Conservation (phyloP, 169 alveolate species). For the Fabrea salina region DNA sequence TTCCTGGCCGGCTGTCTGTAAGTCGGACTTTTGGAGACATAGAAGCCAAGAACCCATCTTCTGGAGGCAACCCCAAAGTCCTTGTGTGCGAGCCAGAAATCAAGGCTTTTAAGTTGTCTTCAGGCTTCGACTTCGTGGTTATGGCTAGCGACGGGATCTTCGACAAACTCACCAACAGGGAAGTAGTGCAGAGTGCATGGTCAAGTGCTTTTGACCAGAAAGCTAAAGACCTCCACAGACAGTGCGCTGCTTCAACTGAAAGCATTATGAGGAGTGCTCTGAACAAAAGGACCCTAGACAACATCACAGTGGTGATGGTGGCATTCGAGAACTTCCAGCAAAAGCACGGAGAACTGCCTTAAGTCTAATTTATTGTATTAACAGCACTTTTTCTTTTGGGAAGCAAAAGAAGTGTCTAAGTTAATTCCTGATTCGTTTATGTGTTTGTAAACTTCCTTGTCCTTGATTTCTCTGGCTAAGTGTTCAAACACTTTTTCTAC, state of each 20-base stretch:
- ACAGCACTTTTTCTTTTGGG: too few species aligned
- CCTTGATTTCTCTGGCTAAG: too few species aligned
- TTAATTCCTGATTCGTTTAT: too few species aligned
- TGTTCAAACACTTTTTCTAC: too few species aligned
- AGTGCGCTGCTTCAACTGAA: constrained; percentile 28
- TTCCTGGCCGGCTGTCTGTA: constrained; percentile 78
- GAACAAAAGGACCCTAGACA: constrained; percentile 27
- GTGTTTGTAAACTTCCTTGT: too few species aligned
- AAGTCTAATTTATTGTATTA: too few species aligned
- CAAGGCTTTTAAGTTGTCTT: constrained; percentile 52
- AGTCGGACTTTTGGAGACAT: constrained; percentile 78
- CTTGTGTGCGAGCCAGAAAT: constrained; percentile 72
- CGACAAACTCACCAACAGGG: constrained; percentile 71
- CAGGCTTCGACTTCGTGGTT: constrained; percentile 61
- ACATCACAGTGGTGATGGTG: constrained; percentile 32
- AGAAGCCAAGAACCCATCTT: constrained; percentile 63
- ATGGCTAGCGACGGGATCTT: constrained; percentile 83
- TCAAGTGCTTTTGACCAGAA: too few species aligned
- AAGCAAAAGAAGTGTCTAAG: too few species aligned
- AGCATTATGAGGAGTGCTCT: constrained; percentile 20
- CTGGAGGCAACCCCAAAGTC: constrained; percentile 77
- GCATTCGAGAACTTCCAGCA: constrained; percentile 16
- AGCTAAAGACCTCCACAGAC: neutral
- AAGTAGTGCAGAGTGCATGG: constrained; percentile 28
- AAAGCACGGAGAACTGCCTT: too few species aligned